Evolutionary conservation across 306 rosid genomes (phyloP), one percentile per base, ranked within the genome.

Genomic region (Quercus gilva): DNA sequence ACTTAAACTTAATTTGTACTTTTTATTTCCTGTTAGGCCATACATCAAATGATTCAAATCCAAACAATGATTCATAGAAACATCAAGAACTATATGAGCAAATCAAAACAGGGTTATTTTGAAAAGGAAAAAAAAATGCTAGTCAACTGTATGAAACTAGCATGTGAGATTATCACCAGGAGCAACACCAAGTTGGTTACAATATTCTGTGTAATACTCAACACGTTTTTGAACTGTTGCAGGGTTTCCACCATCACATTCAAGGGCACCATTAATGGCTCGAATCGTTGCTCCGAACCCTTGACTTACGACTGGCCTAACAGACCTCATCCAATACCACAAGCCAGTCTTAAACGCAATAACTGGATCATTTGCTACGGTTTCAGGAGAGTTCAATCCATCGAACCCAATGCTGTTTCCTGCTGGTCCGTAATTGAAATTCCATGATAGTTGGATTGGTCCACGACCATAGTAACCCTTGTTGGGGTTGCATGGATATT

Each of bases 361-460:
- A 0, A 87, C 28, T 0, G 89, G 77, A 69, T 91, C 90, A 29
- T 80, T 87, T 10, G 91, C 95, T n/a, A 91, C 97, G 0, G 88
- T 90, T 76, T 94, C 95, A 0, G 98, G 97, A 1, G 86, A 69
- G 65, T 91, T 91, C 15, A 94, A 41, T 4, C 97, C 97, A 23
- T 94, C 97, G 5, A 92, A 92, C 1, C 83, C 85, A 1, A 73
- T 89, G 84, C 41, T 73, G 7, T 88, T n/a, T 37, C 98, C 97
- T 0, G 94, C 93, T 0, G 94, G 90, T 2, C 97, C 97, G 2
- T 94, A 94, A 78, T 94, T 94, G 86, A 73, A 90, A 89, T 94
- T 94, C 98, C 97, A 94, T 0, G 98, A 92, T 26, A 92, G 84
- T 67, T 94, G 97, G 74, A 94, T 84, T 0, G 98, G 98, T 49